Conservation (phyloP, 2,329 filamentous ascomycete species). For the Alternaria burnsii region DNA sequence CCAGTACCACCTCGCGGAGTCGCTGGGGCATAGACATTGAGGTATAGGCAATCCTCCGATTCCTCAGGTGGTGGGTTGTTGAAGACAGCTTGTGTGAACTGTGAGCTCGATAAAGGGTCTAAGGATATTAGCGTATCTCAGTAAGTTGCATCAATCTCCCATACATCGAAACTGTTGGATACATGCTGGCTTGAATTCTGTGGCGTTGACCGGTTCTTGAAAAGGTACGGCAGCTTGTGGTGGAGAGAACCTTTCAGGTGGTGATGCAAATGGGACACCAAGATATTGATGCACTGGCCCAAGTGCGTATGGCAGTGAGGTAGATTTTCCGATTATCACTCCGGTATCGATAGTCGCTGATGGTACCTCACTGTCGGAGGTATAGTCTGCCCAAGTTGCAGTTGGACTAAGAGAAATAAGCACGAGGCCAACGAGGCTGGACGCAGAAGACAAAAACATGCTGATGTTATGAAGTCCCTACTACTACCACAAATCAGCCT, state of each 20-base stretch:
- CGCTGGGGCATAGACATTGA: conserved; percentile 50
- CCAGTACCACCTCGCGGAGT: conserved; percentile 23
- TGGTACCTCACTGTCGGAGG: conserved; percentile 17
- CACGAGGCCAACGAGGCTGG: not conserved
- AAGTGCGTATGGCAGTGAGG: conserved; percentile 28
- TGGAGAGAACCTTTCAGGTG: conserved; percentile 37
- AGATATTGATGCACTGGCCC: conserved; percentile 41
- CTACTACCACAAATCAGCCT: not conserved
- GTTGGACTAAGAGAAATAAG: not conserved
- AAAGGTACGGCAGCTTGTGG: conserved; percentile 26
- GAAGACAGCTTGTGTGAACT: conserved; percentile 28
- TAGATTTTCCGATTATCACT: conserved; percentile 36
- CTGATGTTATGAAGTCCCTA: not conserved
- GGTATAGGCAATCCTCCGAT: conserved; percentile 52
- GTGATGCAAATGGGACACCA: conserved; percentile 43
- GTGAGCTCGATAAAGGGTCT: conserved; percentile 30
- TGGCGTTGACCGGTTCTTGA: conserved; percentile 25
- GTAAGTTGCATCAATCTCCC: not conserved
- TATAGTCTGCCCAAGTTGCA: conserved; percentile 1
- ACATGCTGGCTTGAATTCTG: conserved; percentile 30
- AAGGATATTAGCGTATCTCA: not conserved
- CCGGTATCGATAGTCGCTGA: conserved; percentile 38
- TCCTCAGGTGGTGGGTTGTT: conserved; percentile 37
- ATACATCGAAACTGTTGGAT: conserved; percentile 39
- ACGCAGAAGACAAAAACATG: not conserved